These are phyloP conservation scores for Meyerozyma carpophila DNA, from an alignment of 1,139 yeast genomes.

Conservation along the genomic window DNA sequence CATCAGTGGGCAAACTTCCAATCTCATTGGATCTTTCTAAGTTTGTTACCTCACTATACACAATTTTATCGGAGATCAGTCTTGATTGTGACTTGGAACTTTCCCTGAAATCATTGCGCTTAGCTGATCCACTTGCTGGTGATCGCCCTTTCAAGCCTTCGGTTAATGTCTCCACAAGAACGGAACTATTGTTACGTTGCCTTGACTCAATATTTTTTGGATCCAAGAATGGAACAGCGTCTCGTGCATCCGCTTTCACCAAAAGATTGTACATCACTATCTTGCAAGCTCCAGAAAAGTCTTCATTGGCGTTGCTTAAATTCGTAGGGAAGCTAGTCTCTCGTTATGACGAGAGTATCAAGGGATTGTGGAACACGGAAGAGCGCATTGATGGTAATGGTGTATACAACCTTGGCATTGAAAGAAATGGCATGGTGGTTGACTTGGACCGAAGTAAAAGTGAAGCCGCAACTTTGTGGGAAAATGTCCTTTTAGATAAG, in stretches of 20 bases:
- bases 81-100: slow-evolving; percentile 82
- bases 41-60: slow-evolving; percentile 70
- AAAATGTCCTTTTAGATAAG: slow-evolving; percentile 65
- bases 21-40: slow-evolving; percentile 61
- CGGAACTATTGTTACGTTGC: slow-evolving; percentile 74
- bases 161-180: slow-evolving; percentile 83
- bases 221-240: slow-evolving; percentile 64
- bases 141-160: slow-evolving; percentile 49
- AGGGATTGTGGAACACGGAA: slow-evolving; percentile 78
- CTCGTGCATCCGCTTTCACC: slow-evolving; percentile 77
- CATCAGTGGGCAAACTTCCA: slow-evolving; percentile 49
- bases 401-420: slow-evolving; percentile 67
- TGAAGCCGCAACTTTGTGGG: slow-evolving; percentile 90
- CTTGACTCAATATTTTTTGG: slow-evolving; percentile 79
- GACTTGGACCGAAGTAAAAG: slow-evolving; percentile 76
- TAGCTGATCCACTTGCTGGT: slow-evolving; percentile 64
- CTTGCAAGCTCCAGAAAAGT: slow-evolving; percentile 82
- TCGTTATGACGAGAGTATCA: slow-evolving; percentile 59
- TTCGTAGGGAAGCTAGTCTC: slow-evolving; percentile 72
- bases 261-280: slow-evolving; percentile 67
- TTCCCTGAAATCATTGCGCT: slow-evolving; percentile 71
- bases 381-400: slow-evolving; percentile 67
- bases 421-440: slow-evolving; percentile 41
- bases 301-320: slow-evolving; percentile 70
- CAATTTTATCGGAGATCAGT: slow-evolving; percentile 59